Evolutionary conservation across 2,329 filamentous ascomycete species (phyloP).

Genomic region (Fusarium sp.): DNA sequence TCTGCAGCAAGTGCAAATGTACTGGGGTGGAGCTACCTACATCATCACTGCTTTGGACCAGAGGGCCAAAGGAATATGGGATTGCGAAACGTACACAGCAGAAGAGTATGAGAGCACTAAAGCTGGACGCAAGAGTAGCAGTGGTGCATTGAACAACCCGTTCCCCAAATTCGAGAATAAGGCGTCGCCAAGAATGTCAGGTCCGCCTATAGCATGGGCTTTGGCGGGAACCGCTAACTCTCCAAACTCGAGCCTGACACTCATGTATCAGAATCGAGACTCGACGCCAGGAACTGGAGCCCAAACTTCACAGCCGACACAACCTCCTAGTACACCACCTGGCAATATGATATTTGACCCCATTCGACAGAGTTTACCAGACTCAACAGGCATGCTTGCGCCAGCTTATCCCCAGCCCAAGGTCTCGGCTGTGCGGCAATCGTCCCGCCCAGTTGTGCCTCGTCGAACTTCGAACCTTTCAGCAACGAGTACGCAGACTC

Average conservation of each 20-base stretch:
- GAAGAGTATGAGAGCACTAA: slow-evolving; percentile 83
- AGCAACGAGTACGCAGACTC: slow-evolving; percentile 26
- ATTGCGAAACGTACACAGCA: slow-evolving; percentile 71
- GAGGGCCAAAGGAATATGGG: slow-evolving; percentile 86
- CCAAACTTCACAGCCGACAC: slow-evolving; percentile 16
- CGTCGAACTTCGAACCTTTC: slow-evolving; percentile 41
- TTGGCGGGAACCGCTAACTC: slow-evolving; percentile 89
- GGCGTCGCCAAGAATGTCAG: slow-evolving; percentile 57
- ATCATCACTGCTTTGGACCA: slow-evolving; percentile 88
- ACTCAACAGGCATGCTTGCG: slow-evolving; percentile 58
- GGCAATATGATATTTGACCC: slow-evolving; percentile 70
- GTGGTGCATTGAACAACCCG: slow-evolving; percentile 47
- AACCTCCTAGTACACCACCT: slow-evolving; percentile 58
- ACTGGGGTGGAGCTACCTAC: slow-evolving; percentile 89
- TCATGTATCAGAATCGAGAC: slow-evolving; percentile 73
- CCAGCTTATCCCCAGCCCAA: slow-evolving; percentile 60
- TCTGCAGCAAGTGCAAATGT: slow-evolving; percentile 79
- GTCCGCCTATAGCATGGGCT: slow-evolving; percentile 78
- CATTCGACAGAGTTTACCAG: slow-evolving; percentile 64
- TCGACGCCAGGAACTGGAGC: neutral
- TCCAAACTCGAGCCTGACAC: slow-evolving; percentile 81
- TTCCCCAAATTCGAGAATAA: slow-evolving; percentile 57
- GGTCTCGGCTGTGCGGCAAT: slow-evolving; percentile 58
- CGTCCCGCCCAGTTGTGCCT: slow-evolving; percentile 46
- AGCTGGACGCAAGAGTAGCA: slow-evolving; percentile 56